These are phyloP conservation scores for Scutellaria minor DNA, from an alignment of 257 asterid genomes.

Conservation along the genomic window DNA sequence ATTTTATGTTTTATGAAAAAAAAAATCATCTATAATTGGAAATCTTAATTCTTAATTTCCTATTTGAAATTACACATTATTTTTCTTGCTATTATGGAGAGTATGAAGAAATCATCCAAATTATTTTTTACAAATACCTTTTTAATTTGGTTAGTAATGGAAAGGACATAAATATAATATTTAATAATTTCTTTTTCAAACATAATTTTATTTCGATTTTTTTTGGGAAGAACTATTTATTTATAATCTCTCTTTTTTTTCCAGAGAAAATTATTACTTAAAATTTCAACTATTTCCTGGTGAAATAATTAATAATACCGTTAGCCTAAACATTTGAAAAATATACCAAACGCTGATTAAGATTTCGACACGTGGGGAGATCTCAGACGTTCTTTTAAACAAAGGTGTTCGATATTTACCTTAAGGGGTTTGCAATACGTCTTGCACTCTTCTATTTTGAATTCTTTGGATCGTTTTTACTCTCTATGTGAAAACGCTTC, in stretches of 20 bases:
- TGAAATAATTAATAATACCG: conserved; percentile 7
- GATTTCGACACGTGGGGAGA: conserved; percentile 11
- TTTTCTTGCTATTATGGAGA: background rate
- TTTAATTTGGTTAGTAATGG: background rate
- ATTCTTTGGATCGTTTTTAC: conserved; percentile 40
- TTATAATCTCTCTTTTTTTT: too few relatives aligned
- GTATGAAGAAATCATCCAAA: background rate
- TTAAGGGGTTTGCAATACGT: conserved; percentile 28
- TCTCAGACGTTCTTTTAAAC: background rate
- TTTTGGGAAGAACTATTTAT: background rate
- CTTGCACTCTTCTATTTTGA: conserved; percentile 40
- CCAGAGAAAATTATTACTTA: background rate
- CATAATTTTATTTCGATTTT: too few relatives aligned
- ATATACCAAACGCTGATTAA: background rate
- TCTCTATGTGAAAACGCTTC: conserved; percentile 22
- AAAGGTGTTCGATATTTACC: conserved; percentile 32
- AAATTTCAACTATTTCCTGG: background rate
- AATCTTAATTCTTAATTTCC: too few relatives aligned
- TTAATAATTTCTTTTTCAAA: background rate
- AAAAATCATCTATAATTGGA: background rate
- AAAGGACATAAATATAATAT: background rate
- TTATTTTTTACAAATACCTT: background rate
- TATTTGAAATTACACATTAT: too few relatives aligned
- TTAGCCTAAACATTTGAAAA: conserved; percentile 34
- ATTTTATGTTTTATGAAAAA: background rate